A percentile compares a stretch with the other conserved stretches of the same genome.
Conservation (phyloP, 441 rosid genomes). For the Corymbia citriodora region DNA sequence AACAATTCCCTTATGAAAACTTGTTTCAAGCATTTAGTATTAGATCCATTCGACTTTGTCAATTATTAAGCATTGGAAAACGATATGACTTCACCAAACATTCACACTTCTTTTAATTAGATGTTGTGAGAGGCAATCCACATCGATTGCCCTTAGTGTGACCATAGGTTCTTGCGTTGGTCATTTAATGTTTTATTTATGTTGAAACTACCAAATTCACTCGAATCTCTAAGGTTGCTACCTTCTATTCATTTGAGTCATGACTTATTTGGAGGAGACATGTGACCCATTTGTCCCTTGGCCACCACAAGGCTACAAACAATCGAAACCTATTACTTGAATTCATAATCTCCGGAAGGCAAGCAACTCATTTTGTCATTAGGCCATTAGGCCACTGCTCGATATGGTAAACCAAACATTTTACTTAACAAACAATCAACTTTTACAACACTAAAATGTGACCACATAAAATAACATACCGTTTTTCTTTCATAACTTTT, state of each 20-base stretch:
- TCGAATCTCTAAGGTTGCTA: rapidly evolving
- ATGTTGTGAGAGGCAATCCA: rapidly evolving
- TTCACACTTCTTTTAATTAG: rapidly evolving
- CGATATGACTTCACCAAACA: rapidly evolving
- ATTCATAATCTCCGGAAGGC: not conserved
- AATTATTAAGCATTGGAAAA: not conserved
- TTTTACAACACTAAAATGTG: not conserved
- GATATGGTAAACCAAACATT: not conserved
- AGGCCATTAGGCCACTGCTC: not conserved
- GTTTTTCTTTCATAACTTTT: rapidly evolving
- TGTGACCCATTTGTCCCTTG: rapidly evolving
- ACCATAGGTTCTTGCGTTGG: rapidly evolving
- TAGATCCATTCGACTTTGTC: not conserved
- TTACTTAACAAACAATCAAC: not conserved
- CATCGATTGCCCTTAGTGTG: rapidly evolving
- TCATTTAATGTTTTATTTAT: not conserved
- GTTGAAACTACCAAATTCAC: rapidly evolving
- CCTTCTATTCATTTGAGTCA: not conserved
- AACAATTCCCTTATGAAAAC: not conserved
- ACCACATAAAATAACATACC: not conserved
- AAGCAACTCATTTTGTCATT: not conserved
- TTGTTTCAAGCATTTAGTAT: rapidly evolving
- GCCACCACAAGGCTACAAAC: not conserved
- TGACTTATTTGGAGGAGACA: rapidly evolving
- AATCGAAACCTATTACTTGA: not conserved